Conservation (phyloP, 116 monocot species). For the Cymodocea nodosa region DNA sequence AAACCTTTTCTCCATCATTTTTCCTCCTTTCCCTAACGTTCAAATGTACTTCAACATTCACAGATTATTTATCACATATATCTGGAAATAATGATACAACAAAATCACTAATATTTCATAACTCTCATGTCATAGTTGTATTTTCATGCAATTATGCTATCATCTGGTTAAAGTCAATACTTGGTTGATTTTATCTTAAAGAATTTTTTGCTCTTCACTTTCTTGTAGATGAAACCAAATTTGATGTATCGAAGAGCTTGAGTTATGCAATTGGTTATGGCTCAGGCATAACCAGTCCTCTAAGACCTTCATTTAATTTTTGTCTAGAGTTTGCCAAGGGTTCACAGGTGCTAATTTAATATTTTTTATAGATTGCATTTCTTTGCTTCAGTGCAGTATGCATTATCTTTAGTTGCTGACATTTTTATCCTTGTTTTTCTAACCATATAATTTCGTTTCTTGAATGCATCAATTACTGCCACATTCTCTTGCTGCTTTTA, state of each 20-base stretch:
- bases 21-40: no score
- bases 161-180: no score
- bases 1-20: no score
- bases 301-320: constrained; percentile 90
- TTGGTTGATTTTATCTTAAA: no score
- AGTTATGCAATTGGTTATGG: constrained; percentile 79
- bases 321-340: constrained; percentile 56
- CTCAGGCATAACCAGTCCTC: constrained; percentile 67
- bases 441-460: background rate
- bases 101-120: no score
- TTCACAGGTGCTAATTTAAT: constrained; percentile 52
- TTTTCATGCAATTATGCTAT: no score
- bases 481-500: background rate
- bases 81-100: no score
- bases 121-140: no score
- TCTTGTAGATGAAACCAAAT: constrained; percentile 35
- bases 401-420: background rate
- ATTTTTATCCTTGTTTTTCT: background rate
- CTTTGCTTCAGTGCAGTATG: background rate
- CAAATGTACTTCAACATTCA: no score
- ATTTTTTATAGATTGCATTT: background rate
- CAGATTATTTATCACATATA: no score
- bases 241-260: constrained; percentile 63
- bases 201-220: background rate
- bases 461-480: background rate